Base-by-base conservation (phyloP, 1,284 basidiomycete species). In the Coriolopsis trogii region DNA sequence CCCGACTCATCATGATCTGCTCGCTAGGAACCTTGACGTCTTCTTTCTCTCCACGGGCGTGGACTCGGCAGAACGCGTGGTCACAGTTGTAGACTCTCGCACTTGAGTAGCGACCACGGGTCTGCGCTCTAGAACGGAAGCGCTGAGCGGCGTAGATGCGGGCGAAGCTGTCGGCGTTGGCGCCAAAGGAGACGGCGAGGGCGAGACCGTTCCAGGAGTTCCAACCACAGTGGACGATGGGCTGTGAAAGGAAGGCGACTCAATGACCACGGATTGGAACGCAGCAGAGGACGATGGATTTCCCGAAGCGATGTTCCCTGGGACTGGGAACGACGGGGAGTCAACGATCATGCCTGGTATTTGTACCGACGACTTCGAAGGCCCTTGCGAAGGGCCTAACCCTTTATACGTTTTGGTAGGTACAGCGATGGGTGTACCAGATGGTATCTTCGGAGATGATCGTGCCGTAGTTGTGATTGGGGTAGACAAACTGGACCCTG, bases 11-110 rank as follows among this genome's bases (percentile, higher is more conserved):
- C 53, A 68, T 56, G 61, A 65, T 37, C 77, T 70, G 48, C 76
- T 75, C 9, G 75, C 72, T 58, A 73, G 72, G 60, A 82, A 82
- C 54, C 73, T 73, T 2, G 77, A 80, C 12, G 75, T 68, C 55
- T 70, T 76, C 47, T 66, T 69, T 18, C 65, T 60, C 8, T 59
- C 59, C 20, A 51, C 50, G 38, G 43, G 47, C 38, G 58, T 38
- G 30, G 53, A 16, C 41, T 44, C 46, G 31, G 36, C 43, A 30
- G 39, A 46, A 25, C 41, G 59, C 53, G 52, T 26, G 20, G 21
- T 34, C 12, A 46, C 41, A 30, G 53, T 23, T 24, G 40, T 33
- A 0, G 68, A 63, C 60, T 80, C 76, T 24, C 63, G 66, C 2
- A 75, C 73, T 15, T 65, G 63, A 12, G 73, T 63, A n/a, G 73